Evolutionary conservation across 2,329 filamentous ascomycete genomes (phyloP).

Genomic region (Dryadomyces quercivorus): DNA sequence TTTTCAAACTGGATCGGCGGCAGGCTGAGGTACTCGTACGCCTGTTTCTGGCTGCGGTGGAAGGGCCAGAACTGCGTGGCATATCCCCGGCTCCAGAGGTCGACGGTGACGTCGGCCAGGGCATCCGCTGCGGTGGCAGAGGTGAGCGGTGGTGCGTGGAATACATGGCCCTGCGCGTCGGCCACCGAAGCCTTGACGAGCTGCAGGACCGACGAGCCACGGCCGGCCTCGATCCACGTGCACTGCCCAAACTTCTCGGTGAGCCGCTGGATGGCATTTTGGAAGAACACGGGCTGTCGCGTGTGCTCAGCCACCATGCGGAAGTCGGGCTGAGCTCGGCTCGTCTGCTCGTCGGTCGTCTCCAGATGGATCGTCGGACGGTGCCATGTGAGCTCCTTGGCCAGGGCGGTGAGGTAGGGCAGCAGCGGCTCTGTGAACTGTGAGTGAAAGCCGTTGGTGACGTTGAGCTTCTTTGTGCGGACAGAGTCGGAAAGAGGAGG

Average conservation of each 20-base stretch:
- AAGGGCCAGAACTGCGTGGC: neutral
- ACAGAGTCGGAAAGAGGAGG: neutral
- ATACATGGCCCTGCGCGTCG: neutral
- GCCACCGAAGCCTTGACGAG: neutral
- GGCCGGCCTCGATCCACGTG: constrained; percentile 23
- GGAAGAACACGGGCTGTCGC: constrained; percentile 18
- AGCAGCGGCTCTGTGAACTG: no score
- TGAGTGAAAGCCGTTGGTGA: constrained; percentile 15
- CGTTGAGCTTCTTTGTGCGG: constrained; percentile 7
- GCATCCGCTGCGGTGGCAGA: neutral
- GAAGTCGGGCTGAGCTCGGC: no score
- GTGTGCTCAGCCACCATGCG: constrained; percentile 11
- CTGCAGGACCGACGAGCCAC: constrained; percentile 1
- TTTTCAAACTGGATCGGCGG: neutral
- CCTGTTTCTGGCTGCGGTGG: neutral
- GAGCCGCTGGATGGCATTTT: constrained; percentile 16
- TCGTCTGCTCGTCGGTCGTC: neutral
- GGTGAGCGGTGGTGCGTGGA: neutral
- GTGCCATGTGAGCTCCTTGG: constrained; percentile 9
- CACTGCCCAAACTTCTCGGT: constrained; percentile 9
- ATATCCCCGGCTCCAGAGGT: neutral
- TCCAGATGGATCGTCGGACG: constrained; percentile 1
- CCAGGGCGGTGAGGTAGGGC: constrained; percentile 6
- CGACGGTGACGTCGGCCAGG: neutral
- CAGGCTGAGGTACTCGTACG: constrained; percentile 5